These are phyloP conservation scores for Cutaneotrichosporon curvatum DNA, from an alignment of 1,284 basidiomycete genomes.

Conservation along the genomic window DNA sequence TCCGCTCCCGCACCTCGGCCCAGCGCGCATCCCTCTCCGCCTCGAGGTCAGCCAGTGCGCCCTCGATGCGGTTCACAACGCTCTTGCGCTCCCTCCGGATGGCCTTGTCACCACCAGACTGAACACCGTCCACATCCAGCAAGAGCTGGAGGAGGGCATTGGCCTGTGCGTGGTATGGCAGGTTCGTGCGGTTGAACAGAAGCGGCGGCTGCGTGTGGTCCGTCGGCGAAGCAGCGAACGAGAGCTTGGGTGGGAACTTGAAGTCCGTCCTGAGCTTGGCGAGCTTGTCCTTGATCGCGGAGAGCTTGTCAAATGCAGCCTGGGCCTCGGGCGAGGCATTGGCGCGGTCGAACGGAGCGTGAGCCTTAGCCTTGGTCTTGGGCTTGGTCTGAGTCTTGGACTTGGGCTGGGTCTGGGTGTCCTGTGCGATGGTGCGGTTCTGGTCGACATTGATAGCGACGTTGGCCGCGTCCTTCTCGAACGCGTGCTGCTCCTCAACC, in stretches of 20 bases:
- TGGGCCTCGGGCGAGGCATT: constrained; percentile 7
- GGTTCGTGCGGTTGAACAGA: constrained; percentile 53
- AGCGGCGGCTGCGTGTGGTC: constrained; percentile 34
- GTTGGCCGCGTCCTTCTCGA: background rate
- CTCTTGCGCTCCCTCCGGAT: constrained; percentile 56
- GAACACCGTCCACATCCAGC: constrained; percentile 59
- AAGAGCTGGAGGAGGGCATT: constrained; percentile 58
- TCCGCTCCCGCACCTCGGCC: constrained; percentile 28
- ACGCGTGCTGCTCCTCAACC: background rate
- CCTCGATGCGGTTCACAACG: constrained; percentile 58
- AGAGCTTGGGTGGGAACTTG: constrained; percentile 34
- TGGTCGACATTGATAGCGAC: background rate
- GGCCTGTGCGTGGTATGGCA: constrained; percentile 56
- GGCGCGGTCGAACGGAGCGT: constrained; percentile 1
- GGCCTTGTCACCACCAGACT: constrained; percentile 55
- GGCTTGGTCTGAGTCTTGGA: background rate
- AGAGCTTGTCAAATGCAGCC: constrained; percentile 25
- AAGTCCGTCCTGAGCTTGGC: constrained; percentile 21
- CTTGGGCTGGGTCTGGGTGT: background rate
- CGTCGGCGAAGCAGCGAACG: constrained; percentile 24
- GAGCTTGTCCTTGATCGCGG: constrained; percentile 28
- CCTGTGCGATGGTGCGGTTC: background rate
- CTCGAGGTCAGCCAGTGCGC: constrained; percentile 55
- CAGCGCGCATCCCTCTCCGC: constrained; percentile 43
- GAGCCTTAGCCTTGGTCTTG: background rate